These are phyloP conservation scores for Fusarium tricinctum DNA, from an alignment of 2,329 filamentous ascomycete species.

Conservation along the genomic window DNA sequence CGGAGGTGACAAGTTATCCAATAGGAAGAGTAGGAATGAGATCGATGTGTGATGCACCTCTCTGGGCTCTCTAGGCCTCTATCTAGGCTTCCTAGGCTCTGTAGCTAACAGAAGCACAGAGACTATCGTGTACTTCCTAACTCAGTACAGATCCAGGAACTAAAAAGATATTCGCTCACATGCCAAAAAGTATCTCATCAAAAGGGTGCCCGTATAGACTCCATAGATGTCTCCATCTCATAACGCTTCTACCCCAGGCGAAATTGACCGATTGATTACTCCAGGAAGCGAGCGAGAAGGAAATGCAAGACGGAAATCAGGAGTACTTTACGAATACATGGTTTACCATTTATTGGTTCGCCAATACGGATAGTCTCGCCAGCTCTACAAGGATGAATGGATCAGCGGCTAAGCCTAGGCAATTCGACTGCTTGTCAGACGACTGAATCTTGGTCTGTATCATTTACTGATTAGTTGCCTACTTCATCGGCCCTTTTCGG, in stretches of 20 bases:
- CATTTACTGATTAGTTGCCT: constrained; percentile 7
- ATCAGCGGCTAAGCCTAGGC: neutral
- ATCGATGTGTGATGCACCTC: constrained; percentile 21
- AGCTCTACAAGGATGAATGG: constrained; percentile 13
- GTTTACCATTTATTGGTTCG: constrained; percentile 28
- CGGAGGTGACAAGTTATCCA: constrained; percentile 14
- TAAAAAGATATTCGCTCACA: neutral
- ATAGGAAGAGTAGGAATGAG: constrained; percentile 26
- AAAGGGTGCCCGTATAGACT: neutral
- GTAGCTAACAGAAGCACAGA: constrained; percentile 22
- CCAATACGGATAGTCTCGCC: constrained; percentile 28
- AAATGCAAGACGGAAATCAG: constrained; percentile 16
- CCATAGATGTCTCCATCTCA: constrained; percentile 9
- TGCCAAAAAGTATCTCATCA: neutral
- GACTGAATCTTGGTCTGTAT: neutral
- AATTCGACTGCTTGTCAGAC: too few species aligned
- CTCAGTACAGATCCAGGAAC: constrained; percentile 1
- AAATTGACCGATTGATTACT: constrained; percentile 32
- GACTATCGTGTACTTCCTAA: constrained; percentile 13
- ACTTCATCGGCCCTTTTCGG: constrained; percentile 34
- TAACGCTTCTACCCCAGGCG: constrained; percentile 29
- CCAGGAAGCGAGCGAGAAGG: constrained; percentile 29
- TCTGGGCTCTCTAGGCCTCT: neutral
- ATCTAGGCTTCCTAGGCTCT: neutral
- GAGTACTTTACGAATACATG: constrained; percentile 2